Conservation (phyloP, 176 grass and related monocot genomes). For the Juncus inflexus region DNA sequence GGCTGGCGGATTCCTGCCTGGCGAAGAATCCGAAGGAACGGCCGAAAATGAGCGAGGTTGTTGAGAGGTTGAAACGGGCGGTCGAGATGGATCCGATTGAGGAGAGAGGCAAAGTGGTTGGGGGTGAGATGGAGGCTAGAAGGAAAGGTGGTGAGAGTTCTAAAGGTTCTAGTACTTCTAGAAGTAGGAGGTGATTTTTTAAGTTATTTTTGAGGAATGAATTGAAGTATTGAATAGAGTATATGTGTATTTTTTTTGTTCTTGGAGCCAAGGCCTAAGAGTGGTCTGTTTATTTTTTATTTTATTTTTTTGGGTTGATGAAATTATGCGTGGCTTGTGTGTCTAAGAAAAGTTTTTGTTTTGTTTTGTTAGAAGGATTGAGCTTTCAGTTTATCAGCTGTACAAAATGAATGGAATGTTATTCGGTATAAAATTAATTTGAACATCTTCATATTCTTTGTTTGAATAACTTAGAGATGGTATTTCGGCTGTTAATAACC, state of each 20-base stretch:
- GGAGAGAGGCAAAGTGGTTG: background rate
- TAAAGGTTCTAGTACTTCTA: background rate
- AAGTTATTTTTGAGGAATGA: too few species aligned
- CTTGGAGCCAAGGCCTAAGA: too few species aligned
- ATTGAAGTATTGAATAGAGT: too few species aligned
- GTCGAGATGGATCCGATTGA: constrained; percentile 35
- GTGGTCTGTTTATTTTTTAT: background rate
- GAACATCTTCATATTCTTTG: constrained; percentile 6
- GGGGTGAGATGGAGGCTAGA: background rate
- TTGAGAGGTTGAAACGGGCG: constrained; percentile 46
- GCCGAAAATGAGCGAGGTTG: constrained; percentile 66
- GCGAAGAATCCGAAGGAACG: constrained; percentile 71
- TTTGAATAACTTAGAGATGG: background rate
- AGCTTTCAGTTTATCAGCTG: too few species aligned
- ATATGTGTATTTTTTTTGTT: too few species aligned
- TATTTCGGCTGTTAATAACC: too few species aligned
- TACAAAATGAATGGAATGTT: background rate
- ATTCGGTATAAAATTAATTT: background rate
- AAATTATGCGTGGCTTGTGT: too few species aligned
- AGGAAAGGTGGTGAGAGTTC: background rate
- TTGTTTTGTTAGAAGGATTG: too few species aligned
- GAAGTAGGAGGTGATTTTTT: too few species aligned
- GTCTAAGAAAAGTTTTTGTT: too few species aligned
- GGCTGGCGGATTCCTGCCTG: constrained; percentile 66
- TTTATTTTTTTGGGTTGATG: background rate